Base-by-base conservation (phyloP, 1,284 basidiomycete species). In the Abortiporus biennis region DNA sequence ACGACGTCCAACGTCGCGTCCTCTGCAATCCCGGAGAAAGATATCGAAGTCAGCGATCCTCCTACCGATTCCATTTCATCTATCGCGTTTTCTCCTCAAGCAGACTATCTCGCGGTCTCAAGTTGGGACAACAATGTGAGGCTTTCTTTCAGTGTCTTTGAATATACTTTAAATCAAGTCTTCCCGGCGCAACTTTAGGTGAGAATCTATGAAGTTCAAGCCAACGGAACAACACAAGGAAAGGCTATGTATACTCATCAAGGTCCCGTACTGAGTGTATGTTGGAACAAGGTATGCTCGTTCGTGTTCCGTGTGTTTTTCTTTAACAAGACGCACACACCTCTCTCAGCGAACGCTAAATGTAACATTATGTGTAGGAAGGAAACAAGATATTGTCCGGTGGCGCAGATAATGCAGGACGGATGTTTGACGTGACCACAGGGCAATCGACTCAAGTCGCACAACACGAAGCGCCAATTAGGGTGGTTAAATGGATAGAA, bases 211-310 rank as follows among this genome's bases (percentile, higher is more conserved):
- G 78, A 82, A 58, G 71, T 81, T 25, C 72, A 69, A 2, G 62
- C 70, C 35, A 69, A 62, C 42, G 76, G 77, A 1, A 77, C 78
- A 52, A 74, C 74, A 4, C 78, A 85, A 55, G 81, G 86, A 15
- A 90, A 89, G 63, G 89, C 89, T 0, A 82, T 85, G 72, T 92
- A 89, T 59, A 64, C 70, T 19, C 92, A 95, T 59, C 81, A 90
- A 55, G 88, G 74, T 0, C 90, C 92, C 0, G 88, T 91, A 2
- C 61, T 95, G 47, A 81, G 82, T 50, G 74, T 92, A 4, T 83
- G 80, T 53, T 94, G 91, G 91, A 86, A 82, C 58, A 83, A 81
- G 59, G 79, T 76, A 48, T 36, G 65, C 54, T 38, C 29, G 13
- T 27, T 4, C 20, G 11, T 27, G 6, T 16, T 8, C 3, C 15